These are phyloP conservation scores for Phytophthora chlamydospora DNA, from an alignment of 352 stramenopile genomes.

Conservation along the genomic window DNA sequence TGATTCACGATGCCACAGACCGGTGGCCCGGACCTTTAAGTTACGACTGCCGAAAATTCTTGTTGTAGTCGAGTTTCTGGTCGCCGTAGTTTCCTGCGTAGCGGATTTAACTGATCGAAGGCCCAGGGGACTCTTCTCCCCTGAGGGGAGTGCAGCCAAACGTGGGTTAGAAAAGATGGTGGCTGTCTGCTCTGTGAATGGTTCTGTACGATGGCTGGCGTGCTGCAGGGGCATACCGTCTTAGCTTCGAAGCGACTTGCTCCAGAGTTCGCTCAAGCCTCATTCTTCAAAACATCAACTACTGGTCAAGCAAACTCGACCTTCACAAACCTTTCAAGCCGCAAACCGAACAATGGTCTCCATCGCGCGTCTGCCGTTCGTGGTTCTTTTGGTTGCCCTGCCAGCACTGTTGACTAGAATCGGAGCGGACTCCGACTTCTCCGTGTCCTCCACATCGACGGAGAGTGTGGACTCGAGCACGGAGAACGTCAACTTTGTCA, in stretches of 20 bases:
- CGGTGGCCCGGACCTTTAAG: too few relatives aligned
- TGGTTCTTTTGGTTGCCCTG: constrained; percentile 8
- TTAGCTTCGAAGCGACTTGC: too few relatives aligned
- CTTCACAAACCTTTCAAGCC: neutral
- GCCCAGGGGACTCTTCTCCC: too few relatives aligned
- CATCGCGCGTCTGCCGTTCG: neutral
- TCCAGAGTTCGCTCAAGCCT: constrained; percentile 6
- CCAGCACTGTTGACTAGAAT: neutral
- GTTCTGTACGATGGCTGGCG: neutral
- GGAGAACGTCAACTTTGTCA: constrained; percentile 27
- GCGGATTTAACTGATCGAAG: constrained; percentile 19
- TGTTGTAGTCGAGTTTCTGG: constrained; percentile 2
- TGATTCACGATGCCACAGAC: constrained; percentile 5
- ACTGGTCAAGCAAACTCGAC: constrained; percentile 2
- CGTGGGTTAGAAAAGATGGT: neutral
- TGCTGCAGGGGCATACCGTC: neutral
- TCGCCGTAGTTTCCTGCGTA: constrained; percentile 3
- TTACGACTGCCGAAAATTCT: constrained; percentile 15
- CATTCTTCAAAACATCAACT: constrained; percentile 31
- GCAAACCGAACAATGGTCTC: constrained; percentile 10
- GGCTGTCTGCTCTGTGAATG: neutral
- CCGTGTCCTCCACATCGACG: constrained; percentile 21
- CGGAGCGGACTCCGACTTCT: constrained; percentile 27
- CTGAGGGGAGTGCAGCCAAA: constrained; percentile 11
- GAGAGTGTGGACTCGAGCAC: constrained; percentile 24